A percentile compares a stretch with the other conserved stretches of the same genome.
Conservation (phyloP, 768 basidiomycete species). For the Leccinum aurantiacum region DNA sequence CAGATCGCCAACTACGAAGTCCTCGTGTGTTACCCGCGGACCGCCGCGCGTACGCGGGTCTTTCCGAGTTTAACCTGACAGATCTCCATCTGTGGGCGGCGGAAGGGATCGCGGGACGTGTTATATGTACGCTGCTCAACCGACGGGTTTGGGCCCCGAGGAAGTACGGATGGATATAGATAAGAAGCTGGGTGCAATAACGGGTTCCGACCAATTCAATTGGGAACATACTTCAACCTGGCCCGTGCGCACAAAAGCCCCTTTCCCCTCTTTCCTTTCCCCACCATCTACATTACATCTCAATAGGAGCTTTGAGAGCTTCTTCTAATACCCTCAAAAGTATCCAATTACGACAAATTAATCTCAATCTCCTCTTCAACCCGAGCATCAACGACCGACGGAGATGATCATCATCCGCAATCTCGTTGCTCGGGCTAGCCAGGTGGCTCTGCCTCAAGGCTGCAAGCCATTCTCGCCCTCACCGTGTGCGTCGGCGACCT, state of each 20-base stretch:
- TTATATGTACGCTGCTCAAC: too few species aligned
- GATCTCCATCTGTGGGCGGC: too few species aligned
- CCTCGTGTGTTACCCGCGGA: slow-evolving; percentile 27
- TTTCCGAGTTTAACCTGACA: too few species aligned
- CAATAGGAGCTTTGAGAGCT: not conserved
- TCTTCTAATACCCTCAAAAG: not conserved
- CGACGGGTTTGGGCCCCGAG: too few species aligned
- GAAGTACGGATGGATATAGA: too few species aligned
- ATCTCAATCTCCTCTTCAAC: not conserved
- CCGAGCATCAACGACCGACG: not conserved
- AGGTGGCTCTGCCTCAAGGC: not conserved
- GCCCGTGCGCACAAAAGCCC: too few species aligned
- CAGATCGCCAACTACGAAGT: slow-evolving; percentile 37
- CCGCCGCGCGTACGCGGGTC: too few species aligned
- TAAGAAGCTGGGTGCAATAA: too few species aligned
- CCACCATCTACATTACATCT: not conserved
- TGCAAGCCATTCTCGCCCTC: slow-evolving; percentile 15
- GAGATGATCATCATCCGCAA: slow-evolving; percentile 5
- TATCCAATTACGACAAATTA: too few species aligned
- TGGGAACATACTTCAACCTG: too few species aligned
- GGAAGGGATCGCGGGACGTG: too few species aligned
- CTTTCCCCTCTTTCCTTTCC: not conserved
- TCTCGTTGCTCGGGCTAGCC: not conserved
- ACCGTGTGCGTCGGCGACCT: slow-evolving; percentile 27
- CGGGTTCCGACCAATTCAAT: too few species aligned